These are phyloP conservation scores for Raddia guianensis DNA, from an alignment of 176 grass and related monocot species.

Conservation along the genomic window DNA sequence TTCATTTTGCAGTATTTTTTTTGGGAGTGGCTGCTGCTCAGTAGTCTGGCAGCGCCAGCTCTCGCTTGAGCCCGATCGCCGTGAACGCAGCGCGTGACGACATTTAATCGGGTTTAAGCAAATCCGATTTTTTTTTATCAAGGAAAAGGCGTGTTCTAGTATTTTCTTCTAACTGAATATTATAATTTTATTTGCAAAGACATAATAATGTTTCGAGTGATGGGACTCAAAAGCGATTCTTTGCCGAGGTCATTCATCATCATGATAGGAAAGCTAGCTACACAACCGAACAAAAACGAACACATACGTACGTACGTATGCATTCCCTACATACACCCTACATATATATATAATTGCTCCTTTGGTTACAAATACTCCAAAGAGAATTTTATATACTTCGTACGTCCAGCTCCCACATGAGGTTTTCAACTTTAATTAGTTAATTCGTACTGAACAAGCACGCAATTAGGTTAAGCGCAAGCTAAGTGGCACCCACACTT, in stretches of 20 bases:
- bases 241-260: slow-evolving; percentile 53
- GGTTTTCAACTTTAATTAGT: slow-evolving; percentile 25
- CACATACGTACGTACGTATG: slow-evolving; percentile 18
- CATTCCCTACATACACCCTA: slow-evolving; percentile 10
- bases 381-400: slow-evolving; percentile 7
- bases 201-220: slow-evolving; percentile 42
- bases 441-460: slow-evolving; percentile 31
- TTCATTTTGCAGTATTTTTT: background rate
- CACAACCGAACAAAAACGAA: slow-evolving; percentile 50
- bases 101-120: too few species aligned
- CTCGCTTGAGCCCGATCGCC: too few species aligned
- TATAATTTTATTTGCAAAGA: slow-evolving; percentile 24
- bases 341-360: background rate
- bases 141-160: background rate
- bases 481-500: slow-evolving; percentile 68
- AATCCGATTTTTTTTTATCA: background rate
- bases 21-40: too few species aligned
- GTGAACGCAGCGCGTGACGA: too few species aligned
- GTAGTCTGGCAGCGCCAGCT: too few species aligned
- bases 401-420: slow-evolving; percentile 41
- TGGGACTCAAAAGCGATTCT: slow-evolving; percentile 58
- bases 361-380: background rate
- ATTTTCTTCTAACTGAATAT: slow-evolving; percentile 26
- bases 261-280: slow-evolving; percentile 37
- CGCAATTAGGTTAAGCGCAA: slow-evolving; percentile 13